Conservation (phyloP, 495 filamentous ascomycete species). For the Penicillium arizonense region DNA sequence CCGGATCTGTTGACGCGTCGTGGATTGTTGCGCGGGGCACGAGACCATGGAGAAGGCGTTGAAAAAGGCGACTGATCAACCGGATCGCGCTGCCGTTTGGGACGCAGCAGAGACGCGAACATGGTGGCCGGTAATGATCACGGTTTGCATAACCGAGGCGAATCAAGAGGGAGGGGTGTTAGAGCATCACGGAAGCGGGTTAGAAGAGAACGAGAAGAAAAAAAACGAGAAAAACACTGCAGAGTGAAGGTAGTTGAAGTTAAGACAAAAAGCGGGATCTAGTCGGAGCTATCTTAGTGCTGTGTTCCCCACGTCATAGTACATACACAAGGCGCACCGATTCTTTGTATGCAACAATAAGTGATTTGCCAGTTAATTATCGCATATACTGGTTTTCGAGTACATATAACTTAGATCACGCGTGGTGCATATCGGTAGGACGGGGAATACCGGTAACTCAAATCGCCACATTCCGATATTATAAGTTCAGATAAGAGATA, state of each 20-base stretch:
- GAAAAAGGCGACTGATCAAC: conserved; percentile 50
- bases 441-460: no score
- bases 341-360: no score
- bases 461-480: no score
- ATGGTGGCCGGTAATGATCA: conserved; percentile 22
- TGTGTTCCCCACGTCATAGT: not conserved
- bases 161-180: not conserved
- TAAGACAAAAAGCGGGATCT: not conserved
- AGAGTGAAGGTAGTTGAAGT: not conserved
- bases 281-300: not conserved
- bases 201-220: not conserved
- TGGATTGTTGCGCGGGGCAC: conserved; percentile 10
- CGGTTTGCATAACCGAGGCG: conserved; percentile 14
- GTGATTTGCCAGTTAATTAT: no score
- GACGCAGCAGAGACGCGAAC: conserved; percentile 48
- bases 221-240: not conserved
- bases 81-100: conserved; percentile 35
- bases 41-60: conserved; percentile 38
- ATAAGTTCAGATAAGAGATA: no score
- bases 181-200: not conserved
- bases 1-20: conserved; percentile 7
- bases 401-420: no score
- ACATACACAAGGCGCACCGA: not conserved
- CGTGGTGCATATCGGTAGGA: no score
- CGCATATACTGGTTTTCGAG: no score